Evolutionary conservation across 441 rosid genomes (phyloP), one percentile per base, ranked within the genome.

Genomic region (Eutrema salsugineum): DNA sequence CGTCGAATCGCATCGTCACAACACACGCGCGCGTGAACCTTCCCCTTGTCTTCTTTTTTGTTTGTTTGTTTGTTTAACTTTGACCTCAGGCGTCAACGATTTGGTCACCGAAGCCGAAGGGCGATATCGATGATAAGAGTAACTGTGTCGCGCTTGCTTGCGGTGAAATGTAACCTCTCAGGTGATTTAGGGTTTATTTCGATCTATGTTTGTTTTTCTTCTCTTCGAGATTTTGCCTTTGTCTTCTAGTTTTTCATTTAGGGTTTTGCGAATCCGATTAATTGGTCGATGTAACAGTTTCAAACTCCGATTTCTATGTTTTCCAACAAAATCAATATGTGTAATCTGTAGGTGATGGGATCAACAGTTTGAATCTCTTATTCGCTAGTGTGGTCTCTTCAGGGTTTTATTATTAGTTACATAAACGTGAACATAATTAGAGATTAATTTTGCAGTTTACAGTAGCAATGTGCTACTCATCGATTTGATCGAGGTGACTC

Each of bases 11-110:
- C 61, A 28, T 61, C 53, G 43, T 61, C 44, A 32, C 61, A 68
- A 58, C 36, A 51, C 63, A 32, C 63, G 40, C 66, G 73, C 58
- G 73, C 49, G 66, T 47, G 48, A 68, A 32, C 27, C 17, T 39
- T 4, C 0, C 16, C 3, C 22, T 24, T 24, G 27, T 15, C 4
- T 20, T 39, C 8, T 11, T 14, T 50, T 27, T 53, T 11, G 5
- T 27, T 10, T 62, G 32, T 30, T 49, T 58, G 53, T 27, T 10
- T 62, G 32, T 30, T 49, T 58, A 44, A 47, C 67, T 66, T 56
- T 36, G 35, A 64, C 53, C 43, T 61, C 40, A 33, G 28, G 55
- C 30, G 27, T 33, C 46, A 40, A 40, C 47, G 11, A 44, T 36
- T 72, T 40, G 47, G 50, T 36, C 54, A 36, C 58, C 32, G 61